Percentiles rank a stretch among this genome's conserved stretches.
These are phyloP conservation scores for Drechslerella coelobrocha DNA, from an alignment of 2,329 filamentous ascomycete genomes.

Conservation along the genomic window DNA sequence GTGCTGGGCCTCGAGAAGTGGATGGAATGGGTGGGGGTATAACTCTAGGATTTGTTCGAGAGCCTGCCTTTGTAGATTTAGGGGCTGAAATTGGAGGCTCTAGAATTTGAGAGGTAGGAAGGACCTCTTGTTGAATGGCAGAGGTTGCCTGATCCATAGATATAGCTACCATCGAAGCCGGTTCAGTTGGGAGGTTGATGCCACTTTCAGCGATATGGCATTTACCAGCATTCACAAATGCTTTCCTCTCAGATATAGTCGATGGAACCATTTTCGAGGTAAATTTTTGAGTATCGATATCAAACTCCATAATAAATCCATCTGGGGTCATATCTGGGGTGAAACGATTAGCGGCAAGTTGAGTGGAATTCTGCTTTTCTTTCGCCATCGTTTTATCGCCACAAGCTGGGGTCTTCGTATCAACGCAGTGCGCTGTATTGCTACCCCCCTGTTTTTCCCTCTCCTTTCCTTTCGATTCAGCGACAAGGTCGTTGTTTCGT, in stretches of 20 bases:
- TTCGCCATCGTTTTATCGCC: too few species aligned
- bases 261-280: not conserved
- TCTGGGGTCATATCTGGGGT: not conserved
- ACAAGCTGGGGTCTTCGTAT: too few species aligned
- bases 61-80: not conserved
- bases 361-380: not conserved
- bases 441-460: not conserved
- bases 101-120: not conserved
- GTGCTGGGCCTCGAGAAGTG: not conserved
- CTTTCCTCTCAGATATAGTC: not conserved
- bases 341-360: not conserved
- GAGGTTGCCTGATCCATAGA: too few species aligned
- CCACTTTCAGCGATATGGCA: not conserved
- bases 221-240: not conserved
- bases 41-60: not conserved
- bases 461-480: not conserved
- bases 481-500: not conserved
- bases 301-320: slow-evolving; percentile 4
- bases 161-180: too few species aligned
- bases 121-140: slow-evolving; percentile 9
- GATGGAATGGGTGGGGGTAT: not conserved
- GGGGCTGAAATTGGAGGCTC: not conserved
- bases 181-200: not conserved
- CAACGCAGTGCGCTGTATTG: too few species aligned
- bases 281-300: not conserved